A percentile compares a stretch with the other conserved stretches of the same genome.
These are phyloP conservation scores for Magnusiomyces suaveolens DNA, from an alignment of 1,139 yeast species.

Conservation along the genomic window DNA sequence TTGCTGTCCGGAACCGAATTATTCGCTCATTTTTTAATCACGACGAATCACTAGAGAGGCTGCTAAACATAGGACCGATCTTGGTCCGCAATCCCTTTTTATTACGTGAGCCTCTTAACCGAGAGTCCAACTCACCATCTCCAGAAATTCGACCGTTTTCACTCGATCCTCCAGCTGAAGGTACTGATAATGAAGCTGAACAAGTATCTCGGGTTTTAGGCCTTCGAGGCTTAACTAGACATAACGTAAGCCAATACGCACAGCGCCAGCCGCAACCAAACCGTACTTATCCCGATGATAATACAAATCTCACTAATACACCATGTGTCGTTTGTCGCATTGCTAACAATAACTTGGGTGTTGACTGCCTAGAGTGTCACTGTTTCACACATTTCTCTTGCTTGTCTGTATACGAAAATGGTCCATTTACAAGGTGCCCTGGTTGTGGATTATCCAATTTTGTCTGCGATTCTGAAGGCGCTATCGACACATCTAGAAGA, in stretches of 20 bases:
- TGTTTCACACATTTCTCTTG: not conserved
- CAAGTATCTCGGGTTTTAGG: not conserved
- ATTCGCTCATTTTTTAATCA: not conserved
- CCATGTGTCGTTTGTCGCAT: not conserved
- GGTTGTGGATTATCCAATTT: not conserved
- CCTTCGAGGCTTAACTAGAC: not conserved
- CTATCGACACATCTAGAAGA: not conserved
- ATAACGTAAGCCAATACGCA: not conserved
- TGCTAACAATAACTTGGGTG: not conserved
- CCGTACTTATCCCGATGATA: not conserved
- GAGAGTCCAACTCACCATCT: too few relatives aligned
- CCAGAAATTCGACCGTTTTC: too few relatives aligned
- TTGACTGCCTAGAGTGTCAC: not conserved
- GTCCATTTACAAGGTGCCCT: not conserved
- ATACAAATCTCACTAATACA: not conserved
- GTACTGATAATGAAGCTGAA: not conserved
- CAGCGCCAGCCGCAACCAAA: not conserved
- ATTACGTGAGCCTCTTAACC: too few relatives aligned
- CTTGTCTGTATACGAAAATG: not conserved
- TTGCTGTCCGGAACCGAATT: not conserved
- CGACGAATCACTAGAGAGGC: not conserved
- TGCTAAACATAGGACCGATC: too few relatives aligned
- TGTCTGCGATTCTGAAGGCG: not conserved
- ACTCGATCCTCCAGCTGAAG: not conserved
- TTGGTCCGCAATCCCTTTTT: too few relatives aligned